Evolutionary conservation across 768 basidiomycete genomes (phyloP), one percentile per base, ranked within the genome.

Genomic region (Termitomyces sp.): DNA sequence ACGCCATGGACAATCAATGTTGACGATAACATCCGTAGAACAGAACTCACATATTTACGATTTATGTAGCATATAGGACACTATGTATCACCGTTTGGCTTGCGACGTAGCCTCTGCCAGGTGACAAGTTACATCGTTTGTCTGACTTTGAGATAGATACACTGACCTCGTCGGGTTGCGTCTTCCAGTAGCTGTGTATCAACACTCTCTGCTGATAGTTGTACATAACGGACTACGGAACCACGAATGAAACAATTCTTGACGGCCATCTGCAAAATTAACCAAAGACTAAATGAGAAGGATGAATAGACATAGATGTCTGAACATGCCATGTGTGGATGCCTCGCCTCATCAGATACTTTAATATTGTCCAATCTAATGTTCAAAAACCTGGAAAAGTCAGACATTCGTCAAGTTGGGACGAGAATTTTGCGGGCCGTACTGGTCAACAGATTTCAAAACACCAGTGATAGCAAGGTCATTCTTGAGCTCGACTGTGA

Each of bases 161-260:
- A 41, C 78, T 52, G 55, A 97, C 96, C 97, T 85, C 96, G 79
- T 70, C 97, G 79, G 36, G 96, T 98, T 32, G 96, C 96, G 70
- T 99, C 96, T 73, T 99, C 96, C 41, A 99, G 71, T 52, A 98
- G 73, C 63, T 95, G 94, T 2, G 94, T 97, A 71, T 99, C 97
- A 58, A 99, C 93, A 60, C 90, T 90, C 61, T 91, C 88, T 26
- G 92, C 85, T 3, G 94, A 93, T 55, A 99, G 79, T 69, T 96
- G 92, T 20, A 98, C 97, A 67, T 99, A 99, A 63, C 97, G 89
- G 53, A 99, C 95, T 14, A 98, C 97, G 18, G 94, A 96, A 61
- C 97, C 97, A 44, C 97, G 88, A 65, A 99, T 99, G 70, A 99
- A 99, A 71, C 94, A 97, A 72, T 98, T 98, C 77, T 95, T 96